Conservation (phyloP, 2,329 filamentous ascomycete genomes). For the Purpureocillium lavendulum region DNA sequence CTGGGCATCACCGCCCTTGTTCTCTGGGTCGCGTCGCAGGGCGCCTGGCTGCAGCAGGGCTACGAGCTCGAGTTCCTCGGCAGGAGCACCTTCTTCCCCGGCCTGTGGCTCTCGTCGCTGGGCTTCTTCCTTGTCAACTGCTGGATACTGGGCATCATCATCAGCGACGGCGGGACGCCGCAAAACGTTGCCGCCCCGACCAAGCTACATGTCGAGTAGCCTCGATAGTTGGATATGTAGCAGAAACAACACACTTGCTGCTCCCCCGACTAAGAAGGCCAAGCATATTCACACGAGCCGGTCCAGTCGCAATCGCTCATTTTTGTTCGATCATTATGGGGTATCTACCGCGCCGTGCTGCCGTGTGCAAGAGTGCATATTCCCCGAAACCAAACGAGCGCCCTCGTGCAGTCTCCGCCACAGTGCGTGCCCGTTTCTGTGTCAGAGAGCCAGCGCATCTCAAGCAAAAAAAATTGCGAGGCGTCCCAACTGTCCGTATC, state of each 20-base stretch:
- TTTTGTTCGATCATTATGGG: conserved; percentile 5
- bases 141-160: conserved; percentile 77
- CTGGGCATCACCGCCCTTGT: conserved; percentile 57
- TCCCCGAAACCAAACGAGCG: background rate
- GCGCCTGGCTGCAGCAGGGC: conserved; percentile 65
- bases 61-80: conserved; percentile 76
- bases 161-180: conserved; percentile 47
- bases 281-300: too few species aligned
- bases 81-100: conserved; percentile 73
- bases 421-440: too few species aligned
- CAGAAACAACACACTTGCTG: too few species aligned
- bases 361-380: background rate
- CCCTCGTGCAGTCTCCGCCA: background rate
- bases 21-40: conserved; percentile 73
- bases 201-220: conserved; percentile 16
- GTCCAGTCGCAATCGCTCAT: too few species aligned
- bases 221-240: too few species aligned
- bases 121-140: conserved; percentile 79
- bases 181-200: conserved; percentile 1
- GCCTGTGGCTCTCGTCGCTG: conserved; percentile 68
- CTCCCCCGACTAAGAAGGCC: too few species aligned
- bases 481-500: conserved; percentile 1
- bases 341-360: conserved; percentile 10
- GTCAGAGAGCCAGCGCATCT: too few species aligned
- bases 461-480: too few species aligned